phyloP scores from a whole-genome alignment of 345 rosid species.

The Hibiscus syriacus region DNA sequence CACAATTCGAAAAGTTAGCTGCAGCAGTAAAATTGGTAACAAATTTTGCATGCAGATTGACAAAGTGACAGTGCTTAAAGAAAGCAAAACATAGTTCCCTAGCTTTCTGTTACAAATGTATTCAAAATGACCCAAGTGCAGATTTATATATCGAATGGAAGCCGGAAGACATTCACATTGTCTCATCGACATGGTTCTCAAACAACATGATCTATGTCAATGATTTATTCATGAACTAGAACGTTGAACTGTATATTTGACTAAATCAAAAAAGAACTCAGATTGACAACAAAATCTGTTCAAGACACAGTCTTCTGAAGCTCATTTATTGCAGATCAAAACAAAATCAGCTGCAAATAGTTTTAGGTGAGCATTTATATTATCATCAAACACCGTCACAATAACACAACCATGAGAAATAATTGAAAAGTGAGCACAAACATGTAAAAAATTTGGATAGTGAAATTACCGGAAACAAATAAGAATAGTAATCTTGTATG shows the following conservation, averaged over 20 bases:
- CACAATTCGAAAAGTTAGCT: not conserved
- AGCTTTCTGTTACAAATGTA: not conserved
- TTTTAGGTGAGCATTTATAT: not conserved
- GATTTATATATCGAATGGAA: no score
- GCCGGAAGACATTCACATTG: no score
- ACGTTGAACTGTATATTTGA: not conserved
- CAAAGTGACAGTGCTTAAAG: not conserved
- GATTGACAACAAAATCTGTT: not conserved
- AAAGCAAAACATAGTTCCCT: no score
- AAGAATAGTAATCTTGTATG: constrained; percentile 56
- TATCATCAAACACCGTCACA: not conserved
- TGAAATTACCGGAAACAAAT: constrained; percentile 54
- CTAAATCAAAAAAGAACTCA: not conserved
- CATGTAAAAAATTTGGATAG: not conserved
- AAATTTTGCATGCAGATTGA: not conserved
- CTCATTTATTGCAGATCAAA: not conserved
- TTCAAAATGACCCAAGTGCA: not conserved
- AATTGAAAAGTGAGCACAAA: not conserved
- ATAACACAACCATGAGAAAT: not conserved
- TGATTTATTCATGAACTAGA: not conserved
- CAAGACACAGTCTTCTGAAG: not conserved
- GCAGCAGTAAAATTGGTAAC: not conserved
- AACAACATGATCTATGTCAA: no score
- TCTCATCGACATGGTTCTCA: no score
- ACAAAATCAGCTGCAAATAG: not conserved